Base-by-base conservation (phyloP, 2,329 filamentous ascomycete species). In the Zelopaecilomyces penicillatus region DNA sequence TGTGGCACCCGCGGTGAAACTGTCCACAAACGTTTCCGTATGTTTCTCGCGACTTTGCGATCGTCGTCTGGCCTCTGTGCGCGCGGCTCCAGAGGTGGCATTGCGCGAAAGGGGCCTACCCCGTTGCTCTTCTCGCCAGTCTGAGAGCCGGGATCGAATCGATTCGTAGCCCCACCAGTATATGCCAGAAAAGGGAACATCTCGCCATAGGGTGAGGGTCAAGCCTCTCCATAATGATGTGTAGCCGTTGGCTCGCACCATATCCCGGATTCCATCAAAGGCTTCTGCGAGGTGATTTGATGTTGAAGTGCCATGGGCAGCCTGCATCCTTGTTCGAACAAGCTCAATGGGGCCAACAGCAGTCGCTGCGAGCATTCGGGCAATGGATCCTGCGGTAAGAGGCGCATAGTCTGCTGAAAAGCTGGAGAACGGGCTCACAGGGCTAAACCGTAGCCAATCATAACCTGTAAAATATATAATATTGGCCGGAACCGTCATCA, bases 381-480 rank as follows among this genome's bases (percentile, higher is more conserved):
- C 91, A 1, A 78, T 68, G 4, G 86, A 79, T 1, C 93, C 93
- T 3, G 88, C 88, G 1, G 86, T 72, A 2, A 98, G 73, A 0
- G 93, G 89, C 5, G 86, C 81, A 54, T 87, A 88, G 6, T 78
- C 75, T 52, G 91, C 86, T 10, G 76, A 75, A 19, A 74, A 54
- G 36, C 70, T 72, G 32, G 74, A 75, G 50, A 97, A 76, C 0
- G 89, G 90, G 54, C 87, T 95, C 36, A 68, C 69, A 1, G 72
- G 69, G 56, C 87, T 85, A 52, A 76, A 85, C 32, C 93, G 82
- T 47, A 98, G 64, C 85, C 89, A 96, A 60, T 98, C 93, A 65
- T 98, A 98, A 34, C 93, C 93, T 9, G 93, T 94, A 58, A 97
- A 96, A 67, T 98, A 98, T 53, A 98, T 97, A 54, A 98, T 93